phyloP scores from a whole-genome alignment of 23 red algal species.

The Gracilaria gracilis region DNA sequence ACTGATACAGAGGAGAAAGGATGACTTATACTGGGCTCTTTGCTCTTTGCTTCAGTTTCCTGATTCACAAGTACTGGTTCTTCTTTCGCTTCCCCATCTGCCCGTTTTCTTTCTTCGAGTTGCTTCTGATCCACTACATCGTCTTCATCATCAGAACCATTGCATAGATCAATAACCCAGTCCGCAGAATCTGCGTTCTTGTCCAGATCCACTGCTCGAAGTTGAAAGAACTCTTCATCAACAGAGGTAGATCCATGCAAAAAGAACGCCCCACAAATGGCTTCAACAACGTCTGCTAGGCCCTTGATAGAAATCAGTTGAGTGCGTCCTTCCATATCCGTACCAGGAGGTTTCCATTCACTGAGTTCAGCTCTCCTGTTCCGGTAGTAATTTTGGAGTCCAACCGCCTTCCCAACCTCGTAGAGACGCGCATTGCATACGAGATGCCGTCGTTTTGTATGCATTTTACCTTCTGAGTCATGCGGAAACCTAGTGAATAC shows the following conservation, averaged over 20 bases:
- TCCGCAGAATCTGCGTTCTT: neutral
- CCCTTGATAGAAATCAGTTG: constrained; percentile 52
- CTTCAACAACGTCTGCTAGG: constrained; percentile 78
- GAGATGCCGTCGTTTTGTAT: constrained; percentile 1
- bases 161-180: constrained; percentile 33
- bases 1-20: constrained; percentile 34
- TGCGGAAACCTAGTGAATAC: constrained; percentile 57
- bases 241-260: constrained; percentile 42
- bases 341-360: constrained; percentile 65
- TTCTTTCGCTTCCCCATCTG: constrained; percentile 7
- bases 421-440: constrained; percentile 52
- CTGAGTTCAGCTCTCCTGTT: constrained; percentile 1
- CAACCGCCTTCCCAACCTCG: constrained; percentile 4
- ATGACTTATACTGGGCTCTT: neutral
- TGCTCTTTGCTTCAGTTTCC: neutral
- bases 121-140: neutral
- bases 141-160: constrained; percentile 20
- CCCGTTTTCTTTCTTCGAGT: neutral
- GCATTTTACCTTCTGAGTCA: constrained; percentile 62
- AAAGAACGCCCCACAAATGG: constrained; percentile 62
- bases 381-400: constrained; percentile 55
- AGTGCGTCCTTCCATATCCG: constrained; percentile 37
- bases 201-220: neutral
- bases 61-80: constrained; percentile 16
- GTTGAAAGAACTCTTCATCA: neutral